Base-by-base conservation (phyloP, 345 rosid species). In the Luvunga scandens region DNA sequence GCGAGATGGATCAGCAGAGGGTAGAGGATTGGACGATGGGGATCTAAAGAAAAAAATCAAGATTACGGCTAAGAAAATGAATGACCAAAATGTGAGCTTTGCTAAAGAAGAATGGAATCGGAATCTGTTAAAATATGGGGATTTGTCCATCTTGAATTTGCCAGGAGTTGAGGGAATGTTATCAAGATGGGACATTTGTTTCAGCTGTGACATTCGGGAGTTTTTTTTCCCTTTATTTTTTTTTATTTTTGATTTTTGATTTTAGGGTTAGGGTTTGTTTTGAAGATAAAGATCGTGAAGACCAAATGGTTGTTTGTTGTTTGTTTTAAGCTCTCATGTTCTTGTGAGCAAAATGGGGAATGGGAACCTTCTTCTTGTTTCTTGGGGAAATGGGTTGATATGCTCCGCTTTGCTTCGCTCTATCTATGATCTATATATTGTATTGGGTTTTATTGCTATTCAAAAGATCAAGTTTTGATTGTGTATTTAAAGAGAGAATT, bases 91-190 rank as follows among this genome's bases (percentile, higher is more conserved):
- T 82, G 94, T 86, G 77, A 93, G 93, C 75, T 93, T 95, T 31
- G 88, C 88, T n/a, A 87, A 79, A 4, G 95, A 91, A 2, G 93
- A 89, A 76, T 93, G 98, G 87, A 92, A 89, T 78, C 97, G 82
- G 72, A 86, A 50, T 21, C 94, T 87, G 76, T 81, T 80, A 3
- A 83, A 59, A 82, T 88, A 91, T 0, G 95, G 83, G 10, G 97
- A 89, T 83, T 92, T 95, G 28, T 95, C 98, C 90, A 95, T 93
- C 93, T 95, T 95, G 94, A 95, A 93, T 76, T 95, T 95, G 55
- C 97, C 98, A 2, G 97, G 94, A 45, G 98, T 93, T 50, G 98
- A 93, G 12, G 98, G 98, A 65, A 78, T 88, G 82, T 91, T 81
- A 75, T 94, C 95, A 81, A 87, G 98, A 81, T 91, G 95, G 27